Base-by-base conservation (phyloP, 805 yeast species). In the Metschnikowia amazonensis region DNA sequence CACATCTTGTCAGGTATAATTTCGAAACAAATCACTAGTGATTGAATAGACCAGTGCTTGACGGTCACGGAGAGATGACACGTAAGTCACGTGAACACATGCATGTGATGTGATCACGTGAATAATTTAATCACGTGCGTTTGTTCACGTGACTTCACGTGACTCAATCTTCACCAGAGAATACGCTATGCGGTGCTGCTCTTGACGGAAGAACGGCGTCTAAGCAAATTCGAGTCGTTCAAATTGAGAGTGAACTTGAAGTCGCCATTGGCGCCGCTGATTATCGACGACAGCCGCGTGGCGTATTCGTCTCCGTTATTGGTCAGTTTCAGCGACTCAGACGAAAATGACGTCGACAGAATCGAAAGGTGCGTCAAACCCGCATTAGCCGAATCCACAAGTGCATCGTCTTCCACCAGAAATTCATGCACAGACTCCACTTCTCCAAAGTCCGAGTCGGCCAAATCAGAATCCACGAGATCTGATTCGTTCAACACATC, bases 151-250 rank as follows among this genome's bases (percentile, higher is more conserved):
- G n/a, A n/a, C n/a, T n/a, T n/a, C n/a, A n/a, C n/a, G n/a, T n/a
- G n/a, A n/a, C n/a, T n/a, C n/a, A n/a, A n/a, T n/a, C n/a, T n/a
- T n/a, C n/a, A n/a, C n/a, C n/a, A n/a, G n/a, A 10, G 13, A 13
- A 10, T 10, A 16, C 9, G 14, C 9, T 36, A 42, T 28, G 33
- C 42, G 17, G 43, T 38, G 28, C 51, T 46, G 30, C 56, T 50
- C 40, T 50, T 53, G 20, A 49, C 51, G 8, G 56, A 51, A 17
- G 56, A 47, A 23, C 89, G 67, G 44, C 89, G 69, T 37, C 80
- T 76, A 31, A 84, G 64, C 48, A 84, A 63, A 27, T 84, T 82
- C 36, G 87, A 80, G 17, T 83, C 84, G 45, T 80, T 80, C 56
- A 84, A 62, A 49, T 77, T 80, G 47, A 84, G 68, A 44, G 84